Conservation (phyloP, 129 eudicot species). For the Flaveria brownii region DNA sequence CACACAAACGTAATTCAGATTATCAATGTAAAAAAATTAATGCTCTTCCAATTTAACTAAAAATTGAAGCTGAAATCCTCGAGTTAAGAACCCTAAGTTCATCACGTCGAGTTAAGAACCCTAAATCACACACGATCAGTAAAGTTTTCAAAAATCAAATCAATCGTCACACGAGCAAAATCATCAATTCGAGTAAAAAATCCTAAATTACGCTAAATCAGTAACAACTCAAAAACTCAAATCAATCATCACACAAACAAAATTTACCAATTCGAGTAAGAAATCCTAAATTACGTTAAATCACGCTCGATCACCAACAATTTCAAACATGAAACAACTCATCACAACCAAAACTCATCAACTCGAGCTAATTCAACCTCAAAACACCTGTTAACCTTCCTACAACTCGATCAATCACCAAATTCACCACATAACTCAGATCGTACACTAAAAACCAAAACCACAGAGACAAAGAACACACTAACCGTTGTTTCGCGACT, state of each 20-base stretch:
- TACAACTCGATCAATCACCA: neutral
- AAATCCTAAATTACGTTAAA: neutral
- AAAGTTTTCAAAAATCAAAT: neutral
- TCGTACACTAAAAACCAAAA: neutral
- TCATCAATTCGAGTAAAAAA: neutral
- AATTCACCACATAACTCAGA: neutral
- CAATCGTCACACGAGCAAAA: neutral
- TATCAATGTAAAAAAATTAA: neutral
- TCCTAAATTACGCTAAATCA: neutral
- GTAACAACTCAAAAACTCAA: neutral
- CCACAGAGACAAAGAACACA: slow-evolving; percentile 1
- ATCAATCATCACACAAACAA: neutral
- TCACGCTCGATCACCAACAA: neutral
- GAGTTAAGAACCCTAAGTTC: neutral
- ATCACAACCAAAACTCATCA: neutral
- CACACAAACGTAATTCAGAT: neutral
- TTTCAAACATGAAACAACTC: neutral
- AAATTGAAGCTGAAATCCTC: neutral
- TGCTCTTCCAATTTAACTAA: neutral
- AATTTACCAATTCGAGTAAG: neutral
- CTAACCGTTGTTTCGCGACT: slow-evolving; percentile 57
- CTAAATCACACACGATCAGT: neutral
- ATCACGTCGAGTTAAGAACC: neutral
- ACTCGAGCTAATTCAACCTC: too few relatives aligned
- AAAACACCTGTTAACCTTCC: neutral